Conservation (phyloP, 257 asterid species). For the Rehmannia glutinosa region DNA sequence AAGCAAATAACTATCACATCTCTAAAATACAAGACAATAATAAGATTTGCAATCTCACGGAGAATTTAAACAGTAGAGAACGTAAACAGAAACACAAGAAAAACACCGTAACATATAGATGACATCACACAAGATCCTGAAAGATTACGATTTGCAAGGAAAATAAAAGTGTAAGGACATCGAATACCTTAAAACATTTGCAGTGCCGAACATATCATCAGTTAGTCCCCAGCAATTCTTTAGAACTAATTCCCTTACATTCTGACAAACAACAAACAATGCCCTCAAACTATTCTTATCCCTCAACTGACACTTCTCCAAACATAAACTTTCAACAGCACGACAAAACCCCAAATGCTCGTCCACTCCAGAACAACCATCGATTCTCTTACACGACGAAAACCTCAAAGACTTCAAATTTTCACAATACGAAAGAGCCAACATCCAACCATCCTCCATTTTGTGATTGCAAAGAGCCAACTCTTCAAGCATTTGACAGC, state of each 20-base stretch:
- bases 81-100: no score
- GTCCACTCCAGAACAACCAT: conserved; percentile 26
- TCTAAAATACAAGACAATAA: no score
- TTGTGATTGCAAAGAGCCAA: conserved; percentile 46
- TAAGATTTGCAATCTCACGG: neutral
- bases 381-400: conserved; percentile 54
- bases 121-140: no score
- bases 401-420: conserved; percentile 59
- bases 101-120: no score
- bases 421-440: conserved; percentile 54
- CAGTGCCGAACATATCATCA: conserved; percentile 46
- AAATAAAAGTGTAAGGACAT: no score
- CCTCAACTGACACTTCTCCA: conserved; percentile 82
- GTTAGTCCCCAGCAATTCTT: conserved; percentile 60
- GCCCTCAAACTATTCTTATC: conserved; percentile 40
- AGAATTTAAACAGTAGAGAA: no score
- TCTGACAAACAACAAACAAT: conserved; percentile 48
- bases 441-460: conserved; percentile 76
- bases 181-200: conserved; percentile 54
- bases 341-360: conserved; percentile 48
- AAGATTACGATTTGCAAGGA: no score
- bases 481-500: conserved; percentile 73
- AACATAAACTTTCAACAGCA: conserved; percentile 45
- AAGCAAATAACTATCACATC: no score
- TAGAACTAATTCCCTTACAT: conserved; percentile 38